Evolutionary conservation across 2,329 filamentous ascomycete genomes (phyloP), one percentile per base, ranked within the genome.

Genomic region (Gremmenia infestans): DNA sequence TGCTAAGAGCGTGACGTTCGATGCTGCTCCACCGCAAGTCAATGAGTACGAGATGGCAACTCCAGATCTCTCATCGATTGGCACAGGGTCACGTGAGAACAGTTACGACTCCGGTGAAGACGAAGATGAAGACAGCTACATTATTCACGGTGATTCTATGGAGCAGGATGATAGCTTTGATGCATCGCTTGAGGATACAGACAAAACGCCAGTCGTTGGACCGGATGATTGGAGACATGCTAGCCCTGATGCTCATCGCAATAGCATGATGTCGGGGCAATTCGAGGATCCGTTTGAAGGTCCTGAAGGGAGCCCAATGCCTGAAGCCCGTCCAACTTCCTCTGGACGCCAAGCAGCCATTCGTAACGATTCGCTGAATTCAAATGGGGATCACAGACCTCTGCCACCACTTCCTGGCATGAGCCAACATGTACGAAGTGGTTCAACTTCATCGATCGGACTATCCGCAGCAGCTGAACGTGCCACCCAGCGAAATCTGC

Each of bases 1-100:
- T 73, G 86, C 91, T 48, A 99, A 99, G 78, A 97, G 92, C 67
- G 94, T 99, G 56, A 99, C 93, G 0, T 99, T 99, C 70, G 91
- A 97, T 73, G 88, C 87, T 39, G 91, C 90, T 2, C 93, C 93
- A 22, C 94, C 94, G 23, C 89, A 96, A 70, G 82, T 99, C 67
- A 96, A 97, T 70, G 94, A 99, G 74, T 99, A 97, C 71, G 94
- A 97, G 73, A 92, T 97, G 88, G 89, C 91, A 36, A 99, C 94
- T 2, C 94, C 94, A 11, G 94, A 97, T 68, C 83, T 95, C n/a
- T 97, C 93, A 1, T 96, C 92, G 0, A 80, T 95, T 23, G 90
- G 89, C 25, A 93, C 89, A 49, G 91, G 88, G 64, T 97, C 93
- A 12, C 87, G 93, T 8, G 91, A 97, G 68, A 91, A 91, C 43